Conservation (phyloP, 2,329 filamentous ascomycete species). For the Monosporascus ibericus region DNA sequence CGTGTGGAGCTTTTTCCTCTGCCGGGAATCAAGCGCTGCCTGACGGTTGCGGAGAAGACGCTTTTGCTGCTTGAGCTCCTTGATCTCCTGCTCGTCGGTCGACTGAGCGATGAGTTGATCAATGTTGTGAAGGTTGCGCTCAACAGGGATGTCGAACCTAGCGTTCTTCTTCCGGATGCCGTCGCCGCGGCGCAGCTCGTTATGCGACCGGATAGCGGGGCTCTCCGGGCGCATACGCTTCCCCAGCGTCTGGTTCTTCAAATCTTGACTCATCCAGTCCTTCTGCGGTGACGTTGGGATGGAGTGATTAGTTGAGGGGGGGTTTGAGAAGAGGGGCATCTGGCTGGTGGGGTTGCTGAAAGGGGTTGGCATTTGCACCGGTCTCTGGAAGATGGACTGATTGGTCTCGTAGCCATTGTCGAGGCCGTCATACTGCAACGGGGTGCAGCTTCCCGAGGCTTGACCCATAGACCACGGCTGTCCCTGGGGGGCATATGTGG, state of each 20-base stretch:
- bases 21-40: slow-evolving; percentile 92
- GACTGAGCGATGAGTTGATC: slow-evolving; percentile 86
- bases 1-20: slow-evolving; percentile 97
- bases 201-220: slow-evolving; percentile 66
- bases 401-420: slow-evolving; percentile 48
- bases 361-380: slow-evolving; percentile 47
- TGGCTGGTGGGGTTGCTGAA: slow-evolving; percentile 47
- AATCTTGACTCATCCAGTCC: slow-evolving; percentile 47
- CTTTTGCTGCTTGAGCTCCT: slow-evolving; percentile 98
- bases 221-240: slow-evolving; percentile 63
- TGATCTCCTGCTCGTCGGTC: slow-evolving; percentile 86
- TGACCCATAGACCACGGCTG: slow-evolving; percentile 59
- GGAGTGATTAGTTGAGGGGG: slow-evolving; percentile 40
- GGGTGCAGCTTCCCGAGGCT: slow-evolving; percentile 66
- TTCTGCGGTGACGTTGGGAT: slow-evolving; percentile 53
- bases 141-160: slow-evolving; percentile 91
- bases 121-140: slow-evolving; percentile 90
- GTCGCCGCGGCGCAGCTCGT: slow-evolving; percentile 71
- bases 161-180: slow-evolving; percentile 99
- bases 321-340: slow-evolving; percentile 48
- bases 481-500: slow-evolving; percentile 33
- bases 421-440: slow-evolving; percentile 64
- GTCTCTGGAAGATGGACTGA: slow-evolving; percentile 46
- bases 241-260: slow-evolving; percentile 43
- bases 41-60: slow-evolving; percentile 89